These are phyloP conservation scores for Agaricus blazei DNA, from an alignment of 768 basidiomycete species.

Conservation along the genomic window DNA sequence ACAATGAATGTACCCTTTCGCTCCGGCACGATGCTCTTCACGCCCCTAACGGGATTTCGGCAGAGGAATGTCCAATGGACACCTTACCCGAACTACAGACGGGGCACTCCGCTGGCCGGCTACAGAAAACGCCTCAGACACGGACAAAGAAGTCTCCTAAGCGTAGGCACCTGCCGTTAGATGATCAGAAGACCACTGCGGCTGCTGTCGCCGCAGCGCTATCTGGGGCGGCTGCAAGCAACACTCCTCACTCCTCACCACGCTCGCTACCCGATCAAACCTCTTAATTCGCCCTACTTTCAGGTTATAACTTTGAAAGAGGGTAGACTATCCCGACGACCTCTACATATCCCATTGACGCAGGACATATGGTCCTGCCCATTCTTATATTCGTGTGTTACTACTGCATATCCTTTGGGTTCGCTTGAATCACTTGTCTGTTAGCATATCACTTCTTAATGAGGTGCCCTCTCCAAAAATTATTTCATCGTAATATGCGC, in stretches of 20 bases:
- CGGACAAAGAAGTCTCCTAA: neutral
- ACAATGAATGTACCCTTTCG: neutral
- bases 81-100: neutral
- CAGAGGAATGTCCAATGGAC: neutral
- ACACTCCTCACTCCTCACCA: neutral
- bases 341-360: too few species aligned
- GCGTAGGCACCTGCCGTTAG: neutral
- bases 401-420: too few species aligned
- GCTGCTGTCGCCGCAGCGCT: slow-evolving; percentile 5
- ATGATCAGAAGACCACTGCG: slow-evolving; percentile 5
- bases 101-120: neutral
- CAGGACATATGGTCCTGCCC: too few species aligned
- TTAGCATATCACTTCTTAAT: too few species aligned
- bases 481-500: too few species aligned
- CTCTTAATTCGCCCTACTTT: neutral
- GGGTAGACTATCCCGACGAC: too few species aligned
- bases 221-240: neutral
- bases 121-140: neutral
- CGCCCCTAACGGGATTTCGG: neutral
- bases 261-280: neutral
- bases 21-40: neutral
- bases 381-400: too few species aligned
- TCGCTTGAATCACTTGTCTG: too few species aligned
- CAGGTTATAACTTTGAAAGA: too few species aligned
- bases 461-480: too few species aligned